Base-by-base conservation (phyloP, 345 rosid genomes). In the Xanthoceras sorbifolium region DNA sequence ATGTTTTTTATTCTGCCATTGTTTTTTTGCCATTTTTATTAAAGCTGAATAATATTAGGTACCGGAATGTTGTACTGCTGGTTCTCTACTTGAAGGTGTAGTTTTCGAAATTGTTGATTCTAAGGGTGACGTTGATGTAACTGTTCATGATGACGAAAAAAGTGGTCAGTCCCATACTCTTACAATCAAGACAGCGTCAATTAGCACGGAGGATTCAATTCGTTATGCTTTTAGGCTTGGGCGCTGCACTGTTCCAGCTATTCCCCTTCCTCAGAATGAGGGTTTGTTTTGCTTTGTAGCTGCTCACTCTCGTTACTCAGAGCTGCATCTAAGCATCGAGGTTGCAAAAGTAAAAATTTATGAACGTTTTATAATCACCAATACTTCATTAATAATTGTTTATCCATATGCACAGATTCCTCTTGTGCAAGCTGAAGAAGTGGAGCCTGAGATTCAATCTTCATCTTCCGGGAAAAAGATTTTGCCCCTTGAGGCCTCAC, bases 141-240 rank as follows among this genome's bases (percentile, higher is more conserved):
- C 72, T 40, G 74, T 90, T 71, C 88, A 92, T 63, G 73, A 89
- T 69, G 89, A 86, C 11, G 90, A 85, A 44, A 74, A 82, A 73
- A 29, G 50, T 7, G 81, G 82, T 12, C 78, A 74, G 25, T 83
- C 57, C 72, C 92, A 89, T 84, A 84, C 84, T 1, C 85, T 92
- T 54, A 64, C 46, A 26, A 46, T 90, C 67, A 85, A 78, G 70
- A 82, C 85, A 17, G 80, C 74, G 44, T 64, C 71, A 34, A 71
- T 71, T 22, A 61, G 55, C 26, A 1, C 23, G 17, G 85, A 73
- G 48, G 81, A 75, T 62, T 50, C 59, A 64, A 34, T 84, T 25
- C 77, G 69, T 38, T 86, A 85, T 77, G 76, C 85, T 67, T 90
- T 92, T 77, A 82, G 72, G 64, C 44, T 82, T 36, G 90, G 94